Evolutionary conservation across 768 basidiomycete species (phyloP), one percentile per base, ranked within the genome.

Genomic region (Sporobolomyces phaffii): DNA sequence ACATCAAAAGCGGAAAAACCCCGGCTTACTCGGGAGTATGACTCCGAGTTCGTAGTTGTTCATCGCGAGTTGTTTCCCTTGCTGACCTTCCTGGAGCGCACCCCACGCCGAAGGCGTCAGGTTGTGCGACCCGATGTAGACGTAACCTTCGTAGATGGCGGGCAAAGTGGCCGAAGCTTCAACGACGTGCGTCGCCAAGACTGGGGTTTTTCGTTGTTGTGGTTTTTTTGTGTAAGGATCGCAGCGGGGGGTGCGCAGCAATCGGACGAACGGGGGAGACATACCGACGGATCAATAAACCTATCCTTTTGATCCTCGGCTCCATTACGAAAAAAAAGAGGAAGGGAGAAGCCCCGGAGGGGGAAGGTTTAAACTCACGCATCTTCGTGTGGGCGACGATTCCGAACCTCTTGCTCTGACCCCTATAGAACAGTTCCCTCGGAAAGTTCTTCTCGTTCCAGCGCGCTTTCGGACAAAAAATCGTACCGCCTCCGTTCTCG

Each of bases 21-120:
- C 10, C 40, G 20, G 38, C 65, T 43, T 5, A 68, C 62, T 51
- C 11, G 65, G 65, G 0, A 72, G n/a, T 15, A 72, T 20, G 22
- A 68, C 63, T 20, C 70, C 70, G 11, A 72, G 36, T 51, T 72
- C 66, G 54, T 65, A 68, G 45, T 72, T 72, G 28, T 57, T 53
- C 20, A 53, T 22, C 0, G 11, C 17, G 17, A 65, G 24, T 40
- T 57, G 51, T 17, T 66, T 59, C 1, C 64, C 52, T 4, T 15
- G 7, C n/a, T 33, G 1, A 6, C 44, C 54, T 14, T 60, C 43
- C 48, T 65, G 45, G 1, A 64, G 67, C 9, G 11, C 13, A 22
- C 71, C 71, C 71, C 71, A 72, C 2, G 71, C 71, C 7, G 67
- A 49, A 5, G 38, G 13, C 17, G 70, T 72, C 28, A 65, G 56